Conservation (phyloP, 2,329 filamentous ascomycete species). For the Neonectria neomacrospora region DNA sequence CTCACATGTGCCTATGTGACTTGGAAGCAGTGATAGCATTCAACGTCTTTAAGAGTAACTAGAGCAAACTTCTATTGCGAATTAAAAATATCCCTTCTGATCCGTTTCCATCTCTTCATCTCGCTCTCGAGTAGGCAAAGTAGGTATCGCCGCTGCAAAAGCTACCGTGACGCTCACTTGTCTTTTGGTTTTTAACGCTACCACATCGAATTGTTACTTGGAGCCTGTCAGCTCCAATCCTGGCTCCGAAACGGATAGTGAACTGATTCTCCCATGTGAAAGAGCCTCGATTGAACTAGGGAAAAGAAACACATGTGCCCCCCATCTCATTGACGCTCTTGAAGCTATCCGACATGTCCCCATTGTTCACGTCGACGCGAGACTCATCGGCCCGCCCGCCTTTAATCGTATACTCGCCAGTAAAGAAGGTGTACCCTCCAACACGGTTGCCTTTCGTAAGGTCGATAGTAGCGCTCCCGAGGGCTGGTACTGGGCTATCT, state of each 20-base stretch:
- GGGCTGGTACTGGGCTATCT: conserved; percentile 55
- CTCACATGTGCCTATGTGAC: neutral
- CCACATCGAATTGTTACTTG: too few species aligned
- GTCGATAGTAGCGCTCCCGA: conserved; percentile 52
- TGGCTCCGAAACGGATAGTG: too few species aligned
- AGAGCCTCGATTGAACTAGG: conserved; percentile 34
- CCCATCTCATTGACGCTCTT: conserved; percentile 58
- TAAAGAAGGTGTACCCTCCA: conserved; percentile 62
- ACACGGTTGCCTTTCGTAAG: conserved; percentile 58
- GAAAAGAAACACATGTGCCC: conserved; percentile 56
- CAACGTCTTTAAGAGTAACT: neutral
- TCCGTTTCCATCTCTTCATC: too few species aligned
- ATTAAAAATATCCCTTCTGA: too few species aligned
- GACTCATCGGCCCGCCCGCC: conserved; percentile 58
- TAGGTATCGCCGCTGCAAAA: neutral
- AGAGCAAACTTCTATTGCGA: neutral
- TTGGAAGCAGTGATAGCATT: neutral
- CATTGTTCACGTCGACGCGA: conserved; percentile 58
- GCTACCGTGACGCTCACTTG: neutral
- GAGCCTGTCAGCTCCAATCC: too few species aligned
- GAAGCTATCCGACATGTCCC: conserved; percentile 58
- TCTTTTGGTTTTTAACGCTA: neutral
- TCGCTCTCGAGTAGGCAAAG: too few species aligned
- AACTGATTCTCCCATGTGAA: too few species aligned
- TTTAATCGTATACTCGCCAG: conserved; percentile 54